Conservation (phyloP, 192 early-diverging fungal genomes). For the Coemansia sp. region DNA sequence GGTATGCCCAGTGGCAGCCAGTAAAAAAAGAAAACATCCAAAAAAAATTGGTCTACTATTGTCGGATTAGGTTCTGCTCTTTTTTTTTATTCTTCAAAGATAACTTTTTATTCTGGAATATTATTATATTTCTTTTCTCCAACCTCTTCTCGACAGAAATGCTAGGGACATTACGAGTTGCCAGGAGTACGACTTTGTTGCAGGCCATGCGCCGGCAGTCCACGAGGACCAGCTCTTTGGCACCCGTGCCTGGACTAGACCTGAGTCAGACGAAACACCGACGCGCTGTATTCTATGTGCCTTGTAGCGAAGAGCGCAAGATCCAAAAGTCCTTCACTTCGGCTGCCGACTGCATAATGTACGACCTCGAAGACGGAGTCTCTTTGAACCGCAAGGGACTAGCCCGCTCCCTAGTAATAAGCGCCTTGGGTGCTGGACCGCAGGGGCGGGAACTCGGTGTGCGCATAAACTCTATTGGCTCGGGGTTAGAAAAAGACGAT, state of each 20-base stretch:
- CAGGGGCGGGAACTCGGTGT: conserved; percentile 73
- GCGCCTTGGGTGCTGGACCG: conserved; percentile 61
- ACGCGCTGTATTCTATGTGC: conserved; percentile 61
- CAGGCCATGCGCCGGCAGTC: neutral
- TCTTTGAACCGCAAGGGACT: conserved; percentile 78
- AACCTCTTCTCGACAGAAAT: neutral
- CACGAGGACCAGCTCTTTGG: conserved; percentile 5
- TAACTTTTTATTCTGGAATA: neutral
- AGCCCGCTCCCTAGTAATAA: conserved; percentile 72
- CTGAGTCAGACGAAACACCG: conserved; percentile 29
- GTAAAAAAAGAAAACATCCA: neutral
- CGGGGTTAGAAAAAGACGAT: conserved; percentile 77
- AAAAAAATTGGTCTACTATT: neutral
- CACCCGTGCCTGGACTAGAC: conserved; percentile 37
- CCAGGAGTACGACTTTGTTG: neutral
- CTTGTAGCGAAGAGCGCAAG: conserved; percentile 89
- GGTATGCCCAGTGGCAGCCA: conserved; percentile 35
- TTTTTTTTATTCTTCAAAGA: neutral
- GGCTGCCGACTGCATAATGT: conserved; percentile 81
- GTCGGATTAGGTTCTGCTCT: neutral
- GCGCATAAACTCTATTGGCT: conserved; percentile 86
- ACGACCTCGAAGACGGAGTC: conserved; percentile 94
- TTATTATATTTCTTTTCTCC: too few relatives aligned
- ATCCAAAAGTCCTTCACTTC: conserved; percentile 73
- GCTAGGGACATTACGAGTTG: neutral